Evolutionary conservation across 768 basidiomycete species (phyloP), one percentile per base, ranked within the genome.

Genomic region (Ephemerocybe angulata): DNA sequence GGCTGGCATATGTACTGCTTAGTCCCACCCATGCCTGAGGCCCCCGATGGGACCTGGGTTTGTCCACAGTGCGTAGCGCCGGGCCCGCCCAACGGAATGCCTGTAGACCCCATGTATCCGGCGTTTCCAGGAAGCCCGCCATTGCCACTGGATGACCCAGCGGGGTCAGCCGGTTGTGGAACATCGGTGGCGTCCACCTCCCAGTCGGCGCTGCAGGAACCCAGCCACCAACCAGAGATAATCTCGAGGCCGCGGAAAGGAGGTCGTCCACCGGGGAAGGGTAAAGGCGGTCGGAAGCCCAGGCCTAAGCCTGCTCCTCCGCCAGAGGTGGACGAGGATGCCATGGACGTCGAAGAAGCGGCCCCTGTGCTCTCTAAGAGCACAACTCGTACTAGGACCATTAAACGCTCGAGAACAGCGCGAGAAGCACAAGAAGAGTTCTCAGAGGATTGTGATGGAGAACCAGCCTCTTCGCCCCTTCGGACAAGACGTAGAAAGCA

Each of bases 1-100:
- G 91, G 90, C 31, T 93, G 89, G 88, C 91, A 94, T 69, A 84
- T 85, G 78, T 81, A 85, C 60, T 94, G 90, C 67, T 77, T 93
- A 53, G 61, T 72, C 33, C 92, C 93, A 30, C 86, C 89, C 0
- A 72, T 97, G 15, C 71, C 77, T 52, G 75, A 82, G 54, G 75
- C 84, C 30, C 94, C 94, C 1, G 79, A 84, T 33, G 92, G 91
- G 61, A 77, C 77, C 66, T 93, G 88, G 88, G 78, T 82, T 62
- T 92, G 90, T 67, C 87, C 87, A 24, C 55, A 67, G 27, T 92
- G 90, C 65, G 57, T 70, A 10, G 42, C 28, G n/a, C 48, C 52
- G 21, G 40, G 44, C 33, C 52, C 53, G n/a, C 40, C 31, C 6
- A 52, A 58, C 42, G 29, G 52, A 22, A 51, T 56, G 55, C 17